Evolutionary conservation across 441 rosid species (phyloP).

Genomic region (Euphorbia schlechtendalii): DNA sequence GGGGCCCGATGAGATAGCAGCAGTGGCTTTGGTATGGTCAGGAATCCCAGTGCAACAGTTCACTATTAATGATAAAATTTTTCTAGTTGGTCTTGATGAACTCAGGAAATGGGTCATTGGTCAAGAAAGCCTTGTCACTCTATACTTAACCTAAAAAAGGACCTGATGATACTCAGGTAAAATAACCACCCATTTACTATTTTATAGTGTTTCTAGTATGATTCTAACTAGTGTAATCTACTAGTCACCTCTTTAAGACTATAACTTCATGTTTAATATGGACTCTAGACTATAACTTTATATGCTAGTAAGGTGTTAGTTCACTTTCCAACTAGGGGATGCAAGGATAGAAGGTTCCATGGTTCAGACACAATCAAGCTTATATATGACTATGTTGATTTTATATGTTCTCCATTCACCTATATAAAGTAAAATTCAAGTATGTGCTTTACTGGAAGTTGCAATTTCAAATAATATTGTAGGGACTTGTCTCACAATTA

Average conservation of each 20-base stretch:
- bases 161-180: slow-evolving; percentile 75
- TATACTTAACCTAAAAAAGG: slow-evolving; percentile 90
- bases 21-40: slow-evolving; percentile 42
- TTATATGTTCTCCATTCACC: slow-evolving; percentile 17
- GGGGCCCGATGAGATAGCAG: too few species aligned
- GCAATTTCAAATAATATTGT: slow-evolving; percentile 4
- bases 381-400: slow-evolving; percentile 79
- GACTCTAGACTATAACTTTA: too few species aligned
- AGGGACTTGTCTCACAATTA: slow-evolving; percentile 93
- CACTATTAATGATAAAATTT: slow-evolving; percentile 35
- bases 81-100: slow-evolving; percentile 34
- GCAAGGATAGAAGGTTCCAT: slow-evolving; percentile 85
- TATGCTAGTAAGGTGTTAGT: slow-evolving; percentile 57
- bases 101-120: slow-evolving; percentile 42
- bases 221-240: too few species aligned
- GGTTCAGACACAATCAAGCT: slow-evolving; percentile 46
- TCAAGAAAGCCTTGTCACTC: slow-evolving; percentile 78
- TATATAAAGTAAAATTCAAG: slow-evolving; percentile 6
- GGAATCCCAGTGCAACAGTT: slow-evolving; percentile 54
- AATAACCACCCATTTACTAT: not conserved
- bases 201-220: not conserved
- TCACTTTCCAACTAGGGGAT: slow-evolving; percentile 81
- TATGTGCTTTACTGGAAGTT: not conserved
- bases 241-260: too few species aligned
- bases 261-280: too few species aligned